phyloP scores from a whole-genome alignment of 106 monocot genomes.

The Iris macrosiphon region DNA sequence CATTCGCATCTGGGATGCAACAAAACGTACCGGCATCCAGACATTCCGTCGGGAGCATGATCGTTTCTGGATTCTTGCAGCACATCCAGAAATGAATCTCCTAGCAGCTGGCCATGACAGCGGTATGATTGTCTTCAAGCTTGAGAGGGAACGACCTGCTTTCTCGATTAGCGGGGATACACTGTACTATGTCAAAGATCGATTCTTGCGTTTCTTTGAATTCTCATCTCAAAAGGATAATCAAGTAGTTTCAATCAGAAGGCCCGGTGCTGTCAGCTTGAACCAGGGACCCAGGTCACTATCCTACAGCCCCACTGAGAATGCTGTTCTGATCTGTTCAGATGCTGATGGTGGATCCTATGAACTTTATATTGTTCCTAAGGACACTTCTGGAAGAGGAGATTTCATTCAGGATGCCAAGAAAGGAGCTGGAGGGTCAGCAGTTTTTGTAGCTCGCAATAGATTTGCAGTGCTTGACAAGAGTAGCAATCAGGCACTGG shows the following conservation, averaged over 20 bases:
- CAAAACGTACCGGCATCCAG: slow-evolving; percentile 82
- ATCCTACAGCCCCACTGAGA: slow-evolving; percentile 82
- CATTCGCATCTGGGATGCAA: slow-evolving; percentile 91
- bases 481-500: slow-evolving; percentile 55
- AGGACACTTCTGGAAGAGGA: slow-evolving; percentile 44
- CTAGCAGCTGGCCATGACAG: slow-evolving; percentile 91
- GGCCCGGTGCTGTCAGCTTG: slow-evolving; percentile 69
- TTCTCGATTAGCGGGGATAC: slow-evolving; percentile 64
- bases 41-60: slow-evolving; percentile 88
- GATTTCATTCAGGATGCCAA: slow-evolving; percentile 72
- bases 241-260: slow-evolving; percentile 63
- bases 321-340: slow-evolving; percentile 74
- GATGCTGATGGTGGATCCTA: slow-evolving; percentile 84
- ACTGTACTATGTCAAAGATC: slow-evolving; percentile 68
- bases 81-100: slow-evolving; percentile 86
- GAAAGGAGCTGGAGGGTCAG: slow-evolving; percentile 61
- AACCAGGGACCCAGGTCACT: slow-evolving; percentile 70
- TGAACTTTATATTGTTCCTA: slow-evolving; percentile 72
- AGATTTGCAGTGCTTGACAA: slow-evolving; percentile 91
- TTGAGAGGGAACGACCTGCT: slow-evolving; percentile 83
- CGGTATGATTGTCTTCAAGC: slow-evolving; percentile 93
- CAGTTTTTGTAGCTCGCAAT: slow-evolving; percentile 81
- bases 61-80: slow-evolving; percentile 85
- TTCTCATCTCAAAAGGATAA: slow-evolving; percentile 67
- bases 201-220: slow-evolving; percentile 66